These are phyloP conservation scores for Leonotis leonurus DNA, from an alignment of 257 asterid species.

Conservation along the genomic window DNA sequence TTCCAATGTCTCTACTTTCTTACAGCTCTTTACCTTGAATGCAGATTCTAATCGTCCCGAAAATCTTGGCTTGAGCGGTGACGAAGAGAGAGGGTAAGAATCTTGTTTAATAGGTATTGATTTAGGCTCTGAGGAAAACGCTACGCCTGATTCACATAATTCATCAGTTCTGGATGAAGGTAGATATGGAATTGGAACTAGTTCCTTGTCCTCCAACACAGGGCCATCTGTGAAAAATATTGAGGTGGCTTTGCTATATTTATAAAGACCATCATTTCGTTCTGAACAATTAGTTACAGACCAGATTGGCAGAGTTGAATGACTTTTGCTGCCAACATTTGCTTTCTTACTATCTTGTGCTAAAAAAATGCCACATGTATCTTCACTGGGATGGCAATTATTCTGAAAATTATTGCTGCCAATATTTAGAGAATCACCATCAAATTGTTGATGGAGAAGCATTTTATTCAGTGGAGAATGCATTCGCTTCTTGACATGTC, in stretches of 20 bases:
- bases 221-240: constrained; percentile 57
- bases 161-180: constrained; percentile 29
- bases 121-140: constrained; percentile 16
- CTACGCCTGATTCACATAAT: constrained; percentile 16
- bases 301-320: constrained; percentile 25
- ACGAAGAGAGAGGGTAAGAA: constrained; percentile 38
- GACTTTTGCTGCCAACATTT: constrained; percentile 37
- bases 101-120: constrained; percentile 22
- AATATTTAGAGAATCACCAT: constrained; percentile 48
- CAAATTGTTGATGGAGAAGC: constrained; percentile 32
- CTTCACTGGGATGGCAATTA: constrained; percentile 19
- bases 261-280: constrained; percentile 19
- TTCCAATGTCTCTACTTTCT: constrained; percentile 25
- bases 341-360: constrained; percentile 48
- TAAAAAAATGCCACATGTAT: constrained; percentile 22
- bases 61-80: constrained; percentile 58
- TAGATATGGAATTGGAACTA: constrained; percentile 17
- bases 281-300: constrained; percentile 25
- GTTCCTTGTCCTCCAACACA: constrained; percentile 43
- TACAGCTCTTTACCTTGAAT: constrained; percentile 19
- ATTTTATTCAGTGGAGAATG: constrained; percentile 57
- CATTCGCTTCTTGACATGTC: constrained; percentile 56
- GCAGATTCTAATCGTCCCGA: constrained; percentile 20
- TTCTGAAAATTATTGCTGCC: constrained; percentile 26
- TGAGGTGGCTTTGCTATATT: constrained; percentile 24